Percentiles rank a stretch among this genome's conserved stretches.
phyloP scores from a whole-genome alignment of 352 stramenopile genomes.

The Pythium folliculosum region DNA sequence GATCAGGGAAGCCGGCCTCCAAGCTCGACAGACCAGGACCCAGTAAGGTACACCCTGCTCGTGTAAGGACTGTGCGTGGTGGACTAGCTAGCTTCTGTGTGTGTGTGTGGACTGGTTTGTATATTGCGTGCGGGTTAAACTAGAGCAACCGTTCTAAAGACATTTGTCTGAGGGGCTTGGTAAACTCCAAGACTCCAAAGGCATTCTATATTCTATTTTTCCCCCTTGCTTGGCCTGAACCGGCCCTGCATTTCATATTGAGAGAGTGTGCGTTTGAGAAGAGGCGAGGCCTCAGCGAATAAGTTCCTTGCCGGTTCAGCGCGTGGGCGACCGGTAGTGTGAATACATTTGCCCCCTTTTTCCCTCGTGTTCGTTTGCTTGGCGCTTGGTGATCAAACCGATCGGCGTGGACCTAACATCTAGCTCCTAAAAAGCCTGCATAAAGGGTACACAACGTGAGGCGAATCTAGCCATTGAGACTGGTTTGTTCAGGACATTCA shows the following conservation, averaged over 20 bases:
- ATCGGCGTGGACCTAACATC: neutral
- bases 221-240: neutral
- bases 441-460: slow-evolving; percentile 6
- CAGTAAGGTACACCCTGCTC: slow-evolving; percentile 1
- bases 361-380: neutral
- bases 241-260: neutral
- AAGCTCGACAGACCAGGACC: too few species aligned
- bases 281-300: too few species aligned
- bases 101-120: neutral
- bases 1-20: too few species aligned
- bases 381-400: neutral
- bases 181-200: slow-evolving; percentile 3
- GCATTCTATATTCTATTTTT: slow-evolving; percentile 1
- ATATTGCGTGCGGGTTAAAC: neutral
- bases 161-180: slow-evolving; percentile 2
- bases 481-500: neutral
- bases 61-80: neutral
- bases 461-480: neutral
- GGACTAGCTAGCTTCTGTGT: slow-evolving; percentile 3
- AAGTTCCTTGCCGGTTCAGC: too few species aligned
- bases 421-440: neutral
- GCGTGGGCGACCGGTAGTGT: neutral
- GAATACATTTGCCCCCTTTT: slow-evolving; percentile 1
- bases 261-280: too few species aligned
- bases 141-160: slow-evolving; percentile 6